Conservation (phyloP, 257 asterid species). For the Salvia rosmarinus region DNA sequence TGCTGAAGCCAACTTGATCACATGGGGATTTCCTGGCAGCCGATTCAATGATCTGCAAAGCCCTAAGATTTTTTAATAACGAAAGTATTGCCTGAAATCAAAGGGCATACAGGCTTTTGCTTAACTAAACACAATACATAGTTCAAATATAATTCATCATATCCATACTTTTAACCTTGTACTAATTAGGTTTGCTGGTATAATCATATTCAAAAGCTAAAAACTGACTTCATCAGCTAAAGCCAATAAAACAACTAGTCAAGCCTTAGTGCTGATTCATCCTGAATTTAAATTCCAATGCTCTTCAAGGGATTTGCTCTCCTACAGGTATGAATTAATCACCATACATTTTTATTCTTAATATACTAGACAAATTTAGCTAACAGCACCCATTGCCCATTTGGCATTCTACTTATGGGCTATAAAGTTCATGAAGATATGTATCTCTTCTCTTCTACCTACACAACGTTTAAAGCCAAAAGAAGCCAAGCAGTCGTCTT, state of each 20-base stretch:
- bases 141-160: conserved; percentile 18
- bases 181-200: neutral
- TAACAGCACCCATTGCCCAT: neutral
- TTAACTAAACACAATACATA: neutral
- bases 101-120: neutral
- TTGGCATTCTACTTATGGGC: neutral
- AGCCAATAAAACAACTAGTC: conserved; percentile 16
- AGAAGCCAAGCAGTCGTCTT: neutral
- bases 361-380: neutral
- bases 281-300: neutral
- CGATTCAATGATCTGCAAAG: conserved; percentile 57
- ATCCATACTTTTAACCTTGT: conserved; percentile 5
- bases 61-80: conserved; percentile 7
- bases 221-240: conserved; percentile 40
- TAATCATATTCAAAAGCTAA: neutral
- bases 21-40: conserved; percentile 53
- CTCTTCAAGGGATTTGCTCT: neutral
- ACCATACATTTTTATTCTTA: neutral
- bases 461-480: neutral
- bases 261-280: neutral
- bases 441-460: neutral
- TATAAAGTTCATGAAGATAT: neutral
- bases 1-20: conserved; percentile 70
- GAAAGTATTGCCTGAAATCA: conserved; percentile 28
- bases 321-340: neutral